Conservation (phyloP, 1,284 basidiomycete genomes). For the Apiotrichum veenhuisii region DNA sequence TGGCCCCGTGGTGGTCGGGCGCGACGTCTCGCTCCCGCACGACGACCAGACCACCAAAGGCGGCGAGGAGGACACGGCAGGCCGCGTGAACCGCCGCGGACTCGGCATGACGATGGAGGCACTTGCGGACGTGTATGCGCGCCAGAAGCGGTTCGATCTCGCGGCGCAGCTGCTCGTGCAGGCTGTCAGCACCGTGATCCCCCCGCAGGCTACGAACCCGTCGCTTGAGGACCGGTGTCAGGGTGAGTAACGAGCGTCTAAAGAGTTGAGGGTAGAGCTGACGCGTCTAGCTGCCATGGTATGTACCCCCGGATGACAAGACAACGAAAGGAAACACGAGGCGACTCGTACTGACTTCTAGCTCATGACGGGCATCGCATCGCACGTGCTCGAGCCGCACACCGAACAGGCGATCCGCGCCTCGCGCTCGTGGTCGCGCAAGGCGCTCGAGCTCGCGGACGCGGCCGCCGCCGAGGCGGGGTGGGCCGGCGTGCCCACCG, state of each 20-base stretch:
- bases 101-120: slow-evolving; percentile 50
- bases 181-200: slow-evolving; percentile 42
- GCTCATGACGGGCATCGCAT: slow-evolving; percentile 48
- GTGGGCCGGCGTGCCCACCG: slow-evolving; percentile 11
- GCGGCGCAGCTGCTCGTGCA: slow-evolving; percentile 46
- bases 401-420: slow-evolving; percentile 36
- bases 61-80: slow-evolving; percentile 25
- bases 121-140: slow-evolving; percentile 45
- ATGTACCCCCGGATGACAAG: background rate
- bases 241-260: slow-evolving; percentile 5
- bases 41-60: slow-evolving; percentile 25
- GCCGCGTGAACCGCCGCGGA: slow-evolving; percentile 41
- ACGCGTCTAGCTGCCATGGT: background rate
- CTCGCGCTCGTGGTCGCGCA: slow-evolving; percentile 43
- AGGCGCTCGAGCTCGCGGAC: slow-evolving; percentile 41
- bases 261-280: background rate
- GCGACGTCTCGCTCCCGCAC: slow-evolving; percentile 33
- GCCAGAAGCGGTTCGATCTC: slow-evolving; percentile 36
- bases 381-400: slow-evolving; percentile 39
- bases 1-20: slow-evolving; percentile 34
- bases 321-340: too few species aligned
- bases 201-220: slow-evolving; percentile 26
- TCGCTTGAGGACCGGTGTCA: slow-evolving; percentile 44
- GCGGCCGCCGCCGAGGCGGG: slow-evolving; percentile 25
- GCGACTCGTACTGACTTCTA: slow-evolving; percentile 4